Evolutionary conservation across 306 rosid genomes (phyloP), one percentile per base, ranked within the genome.

Genomic region (Inga laurina): DNA sequence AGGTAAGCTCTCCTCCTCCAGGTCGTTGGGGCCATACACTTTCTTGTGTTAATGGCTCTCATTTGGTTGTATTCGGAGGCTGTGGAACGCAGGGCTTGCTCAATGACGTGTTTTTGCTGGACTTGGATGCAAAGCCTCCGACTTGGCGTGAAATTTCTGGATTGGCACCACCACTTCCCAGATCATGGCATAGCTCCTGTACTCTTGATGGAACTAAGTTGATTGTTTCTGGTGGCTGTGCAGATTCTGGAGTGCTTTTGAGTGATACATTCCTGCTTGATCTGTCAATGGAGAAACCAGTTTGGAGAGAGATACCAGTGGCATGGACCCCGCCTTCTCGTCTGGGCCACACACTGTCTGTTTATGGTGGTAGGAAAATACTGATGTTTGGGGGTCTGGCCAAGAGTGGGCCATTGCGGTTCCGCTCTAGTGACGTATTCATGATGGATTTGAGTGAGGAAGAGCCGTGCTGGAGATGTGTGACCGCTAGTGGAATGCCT

Each of bases 1-100:
- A 94, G 76, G 99, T 97, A 83, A 94, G 97, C 88, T 97, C 99
- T 64, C 99, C 99, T 80, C 99, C 99, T 62, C 99, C 97, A 37
- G 99, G 99, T 75, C 96, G 99, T 35, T 97, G 99, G 98, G 98
- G 98, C 70, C 99, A 97, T 83, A 97, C 99, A 71, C 94, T 97
- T 83, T 90, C 99, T 70, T 97, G 99, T 86, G 94, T 97, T 62
- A 94, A 96, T 85, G 99, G 98, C 68, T 97, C 99, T 64, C 90
- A 84, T 80, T 89, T 97, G 82, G 99, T 97, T 87, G 97, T 97
- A 64, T 97, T 97, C 86, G 99, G 99, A 85, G 99, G 99, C 77
- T 97, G 99, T 87, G 99, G 99, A 77, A 94, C 77, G 77, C 97
- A 97, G 81, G 99, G 99, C 56, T 87, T 97, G 89, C 99, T 97